Evolutionary conservation across 495 filamentous ascomycete genomes (phyloP).

Genomic region (Trichocladium antarcticum): DNA sequence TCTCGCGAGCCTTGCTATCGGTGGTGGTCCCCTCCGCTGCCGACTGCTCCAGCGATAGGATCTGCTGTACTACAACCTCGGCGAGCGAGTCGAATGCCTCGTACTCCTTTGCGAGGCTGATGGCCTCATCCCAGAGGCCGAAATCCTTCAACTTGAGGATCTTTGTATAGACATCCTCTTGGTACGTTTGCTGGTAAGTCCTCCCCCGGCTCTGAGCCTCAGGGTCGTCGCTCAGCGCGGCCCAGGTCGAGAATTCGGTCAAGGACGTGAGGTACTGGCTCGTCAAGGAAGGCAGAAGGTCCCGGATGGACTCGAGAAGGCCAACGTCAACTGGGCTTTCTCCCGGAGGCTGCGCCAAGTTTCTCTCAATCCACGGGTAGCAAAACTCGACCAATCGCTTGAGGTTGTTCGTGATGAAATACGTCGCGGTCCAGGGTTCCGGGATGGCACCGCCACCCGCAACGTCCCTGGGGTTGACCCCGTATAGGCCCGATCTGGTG

Average conservation of each 20-base stretch:
- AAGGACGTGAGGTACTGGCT: constrained; percentile 37
- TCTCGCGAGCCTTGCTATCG: constrained; percentile 17
- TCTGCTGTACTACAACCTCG: constrained; percentile 40
- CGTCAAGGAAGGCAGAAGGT: constrained; percentile 33
- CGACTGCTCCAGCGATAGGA: constrained; percentile 23
- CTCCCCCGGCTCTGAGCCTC: constrained; percentile 27
- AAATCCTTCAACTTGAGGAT: constrained; percentile 51
- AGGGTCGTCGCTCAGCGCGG: constrained; percentile 26
- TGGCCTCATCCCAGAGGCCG: constrained; percentile 53
- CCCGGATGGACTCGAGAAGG: constrained; percentile 28
- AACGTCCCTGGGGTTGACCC: constrained; percentile 49
- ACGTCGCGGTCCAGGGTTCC: constrained; percentile 70
- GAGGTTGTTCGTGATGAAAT: constrained; percentile 45
- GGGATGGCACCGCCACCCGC: constrained; percentile 60
- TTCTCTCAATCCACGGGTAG: constrained; percentile 25
- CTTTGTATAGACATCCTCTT: constrained; percentile 32
- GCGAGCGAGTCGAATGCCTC: constrained; percentile 58
- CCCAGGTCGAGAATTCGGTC: constrained; percentile 33
- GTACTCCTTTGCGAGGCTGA: constrained; percentile 63
- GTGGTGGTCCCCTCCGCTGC: constrained; percentile 13
- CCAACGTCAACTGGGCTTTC: constrained; percentile 11
- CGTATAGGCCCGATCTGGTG: constrained; percentile 55
- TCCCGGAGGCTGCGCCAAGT: constrained; percentile 4
- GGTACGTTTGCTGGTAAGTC: constrained; percentile 26
- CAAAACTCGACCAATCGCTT: constrained; percentile 45